These are phyloP conservation scores for Taiozyma sp. DNA, from an alignment of 1,139 yeast species.

Conservation along the genomic window DNA sequence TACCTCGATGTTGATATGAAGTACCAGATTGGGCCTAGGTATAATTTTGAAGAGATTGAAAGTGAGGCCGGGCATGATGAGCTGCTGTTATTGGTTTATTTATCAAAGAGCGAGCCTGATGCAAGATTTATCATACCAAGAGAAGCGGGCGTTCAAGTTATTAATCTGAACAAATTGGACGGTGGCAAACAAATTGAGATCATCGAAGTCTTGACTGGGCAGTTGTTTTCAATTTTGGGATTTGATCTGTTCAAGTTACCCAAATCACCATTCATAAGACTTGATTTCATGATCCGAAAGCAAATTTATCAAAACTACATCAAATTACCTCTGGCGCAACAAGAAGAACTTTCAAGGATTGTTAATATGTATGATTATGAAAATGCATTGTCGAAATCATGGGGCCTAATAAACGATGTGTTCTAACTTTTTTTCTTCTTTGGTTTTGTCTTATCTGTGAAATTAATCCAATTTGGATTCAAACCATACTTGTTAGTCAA, in stretches of 20 bases:
- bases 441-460: slow-evolving; percentile 59
- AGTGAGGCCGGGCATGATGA: neutral
- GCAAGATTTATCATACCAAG: neutral
- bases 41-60: neutral
- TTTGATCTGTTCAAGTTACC: slow-evolving; percentile 2
- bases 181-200: slow-evolving; percentile 1
- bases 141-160: slow-evolving; percentile 1
- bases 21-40: neutral
- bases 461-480: slow-evolving; percentile 59
- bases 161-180: neutral
- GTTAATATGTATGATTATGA: neutral
- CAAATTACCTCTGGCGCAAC: neutral
- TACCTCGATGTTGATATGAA: neutral
- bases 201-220: slow-evolving; percentile 3
- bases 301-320: slow-evolving; percentile 1
- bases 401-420: neutral
- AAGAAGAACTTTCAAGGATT: neutral
- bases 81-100: neutral
- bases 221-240: slow-evolving; percentile 2
- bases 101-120: neutral
- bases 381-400: neutral
- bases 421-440: slow-evolving; percentile 38
- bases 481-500: slow-evolving; percentile 63
- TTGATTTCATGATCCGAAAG: slow-evolving; percentile 7
- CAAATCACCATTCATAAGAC: slow-evolving; percentile 7